These are phyloP conservation scores for Saturnispora mendoncae DNA, from an alignment of 805 yeast genomes.

Conservation along the genomic window DNA sequence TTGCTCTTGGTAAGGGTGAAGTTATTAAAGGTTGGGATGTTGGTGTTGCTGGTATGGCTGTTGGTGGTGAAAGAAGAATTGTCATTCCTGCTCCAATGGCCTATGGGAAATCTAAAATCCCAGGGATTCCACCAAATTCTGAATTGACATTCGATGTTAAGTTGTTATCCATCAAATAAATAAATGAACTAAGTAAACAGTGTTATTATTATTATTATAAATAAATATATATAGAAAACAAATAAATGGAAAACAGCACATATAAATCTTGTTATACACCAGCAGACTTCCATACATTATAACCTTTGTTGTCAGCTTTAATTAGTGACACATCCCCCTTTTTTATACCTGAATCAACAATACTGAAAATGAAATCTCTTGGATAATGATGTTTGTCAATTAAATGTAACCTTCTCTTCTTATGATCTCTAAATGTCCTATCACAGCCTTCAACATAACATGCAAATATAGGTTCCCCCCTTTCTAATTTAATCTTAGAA, in stretches of 20 bases:
- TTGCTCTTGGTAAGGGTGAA: conserved; percentile 92
- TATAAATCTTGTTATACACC: not conserved
- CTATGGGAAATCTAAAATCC: conserved; percentile 87
- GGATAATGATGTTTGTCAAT: conserved; percentile 45
- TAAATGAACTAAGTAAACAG: not conserved
- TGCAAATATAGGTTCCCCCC: conserved; percentile 32
- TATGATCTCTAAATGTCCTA: conserved; percentile 30
- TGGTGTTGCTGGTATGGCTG: conserved; percentile 98
- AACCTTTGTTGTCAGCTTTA: conserved; percentile 13
- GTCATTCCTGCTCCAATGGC: conserved; percentile 94
- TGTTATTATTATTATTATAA: not conserved
- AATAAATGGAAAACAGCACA: not conserved
- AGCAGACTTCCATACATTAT: conserved; percentile 15
- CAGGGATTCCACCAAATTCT: conserved; percentile 97
- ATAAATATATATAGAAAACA: not conserved
- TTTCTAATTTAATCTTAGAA: conserved; percentile 26
- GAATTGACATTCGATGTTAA: conserved; percentile 95
- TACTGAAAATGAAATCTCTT: conserved; percentile 23
- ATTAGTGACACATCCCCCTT: conserved; percentile 18
- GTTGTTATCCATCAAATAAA: conserved; percentile 77
- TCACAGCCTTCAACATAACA: conserved; percentile 39
- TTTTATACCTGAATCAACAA: conserved; percentile 23
- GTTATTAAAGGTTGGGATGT: conserved; percentile 98
- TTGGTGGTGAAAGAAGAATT: conserved; percentile 98
- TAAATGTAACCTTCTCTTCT: conserved; percentile 39